Evolutionary conservation across 441 rosid genomes (phyloP), one percentile per base, ranked within the genome.

Genomic region (Flueggea neowawraea): DNA sequence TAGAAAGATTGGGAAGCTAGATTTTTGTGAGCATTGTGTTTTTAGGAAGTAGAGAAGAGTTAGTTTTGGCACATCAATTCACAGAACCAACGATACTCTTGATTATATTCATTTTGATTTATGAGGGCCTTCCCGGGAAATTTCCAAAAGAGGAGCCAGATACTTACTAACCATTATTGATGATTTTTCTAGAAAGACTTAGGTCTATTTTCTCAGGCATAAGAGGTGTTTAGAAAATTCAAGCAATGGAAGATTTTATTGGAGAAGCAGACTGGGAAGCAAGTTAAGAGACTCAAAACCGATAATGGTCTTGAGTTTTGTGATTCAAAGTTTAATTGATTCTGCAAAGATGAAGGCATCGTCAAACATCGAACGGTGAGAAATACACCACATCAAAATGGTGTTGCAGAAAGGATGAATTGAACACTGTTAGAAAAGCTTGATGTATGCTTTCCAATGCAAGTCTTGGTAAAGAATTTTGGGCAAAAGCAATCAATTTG

Each of bases 31-130:
- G n/a, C n/a, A 16, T 22, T 32, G 54, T 51, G 16, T 0, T 0
- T 61, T 16, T 5, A n/a, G 0, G 41, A 61, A 61, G 6, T 12
- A 61, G 2, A 51, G 5, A 33, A 51, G 50, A 52, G 49, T 60
- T 39, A 60, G 48, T 14, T 60, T 60, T 3, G 63, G 55, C 51
- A n/a, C n/a, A n/a, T n/a, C n/a, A n/a, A n/a, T n/a, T n/a, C n/a
- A n/a, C n/a, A n/a, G n/a, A n/a, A n/a, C n/a, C n/a, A n/a, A n/a
- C n/a, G n/a, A n/a, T n/a, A n/a, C n/a, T n/a, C n/a, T n/a, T n/a
- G n/a, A n/a, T 13, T 41, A 61, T 8, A 5, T 36, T 33, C 57
- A 52, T 33, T 51, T 0, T 7, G 16, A 61, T 16, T 2, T 61
- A 6, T 61, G 49, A 7, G 16, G 16, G 9, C 57, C 50, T 52